These are phyloP conservation scores for Protomyces inundatus DNA, from an alignment of 1,139 yeast genomes.

Conservation along the genomic window DNA sequence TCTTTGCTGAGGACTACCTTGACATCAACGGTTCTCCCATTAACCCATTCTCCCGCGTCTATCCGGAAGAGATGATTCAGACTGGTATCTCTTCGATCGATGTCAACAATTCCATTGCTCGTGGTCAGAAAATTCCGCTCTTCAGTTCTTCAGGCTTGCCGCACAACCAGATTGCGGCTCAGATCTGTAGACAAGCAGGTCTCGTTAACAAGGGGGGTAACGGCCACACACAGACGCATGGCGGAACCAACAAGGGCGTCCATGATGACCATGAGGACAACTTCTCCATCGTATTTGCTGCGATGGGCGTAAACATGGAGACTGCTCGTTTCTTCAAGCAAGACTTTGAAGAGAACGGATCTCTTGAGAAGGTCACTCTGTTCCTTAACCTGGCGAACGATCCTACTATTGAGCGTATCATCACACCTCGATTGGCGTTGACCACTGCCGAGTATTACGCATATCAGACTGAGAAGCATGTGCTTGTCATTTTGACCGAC, in stretches of 20 bases:
- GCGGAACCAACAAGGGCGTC: constrained; percentile 95
- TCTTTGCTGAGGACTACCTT: constrained; percentile 94
- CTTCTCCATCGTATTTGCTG: constrained; percentile 97
- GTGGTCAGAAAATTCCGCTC: constrained; percentile 99
- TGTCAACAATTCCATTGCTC: constrained; percentile 98
- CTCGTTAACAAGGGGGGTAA: constrained; percentile 48
- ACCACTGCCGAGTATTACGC: constrained; percentile 98
- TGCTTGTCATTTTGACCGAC: constrained; percentile 92
- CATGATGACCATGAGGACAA: constrained; percentile 99
- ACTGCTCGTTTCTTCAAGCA: constrained; percentile 93
- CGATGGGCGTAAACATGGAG: constrained; percentile 93
- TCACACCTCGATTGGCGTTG: constrained; percentile 98
- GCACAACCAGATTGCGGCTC: constrained; percentile 99
- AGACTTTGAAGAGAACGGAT: constrained; percentile 98
- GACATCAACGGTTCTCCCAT: constrained; percentile 99
- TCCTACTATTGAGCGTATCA: constrained; percentile 98
- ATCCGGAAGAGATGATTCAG: constrained; percentile 99
- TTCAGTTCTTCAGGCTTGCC: constrained; percentile 99
- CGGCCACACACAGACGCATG: constrained; percentile 15
- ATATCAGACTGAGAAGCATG: constrained; percentile 98
- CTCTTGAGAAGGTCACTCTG: constrained; percentile 92
- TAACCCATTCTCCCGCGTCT: constrained; percentile 95
- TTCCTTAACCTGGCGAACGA: constrained; percentile 97
- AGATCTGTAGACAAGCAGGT: constrained; percentile 99
- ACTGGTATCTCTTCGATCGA: constrained; percentile 98